These are phyloP conservation scores for Peronospora tabacina DNA, from an alignment of 352 stramenopile species.

Conservation along the genomic window DNA sequence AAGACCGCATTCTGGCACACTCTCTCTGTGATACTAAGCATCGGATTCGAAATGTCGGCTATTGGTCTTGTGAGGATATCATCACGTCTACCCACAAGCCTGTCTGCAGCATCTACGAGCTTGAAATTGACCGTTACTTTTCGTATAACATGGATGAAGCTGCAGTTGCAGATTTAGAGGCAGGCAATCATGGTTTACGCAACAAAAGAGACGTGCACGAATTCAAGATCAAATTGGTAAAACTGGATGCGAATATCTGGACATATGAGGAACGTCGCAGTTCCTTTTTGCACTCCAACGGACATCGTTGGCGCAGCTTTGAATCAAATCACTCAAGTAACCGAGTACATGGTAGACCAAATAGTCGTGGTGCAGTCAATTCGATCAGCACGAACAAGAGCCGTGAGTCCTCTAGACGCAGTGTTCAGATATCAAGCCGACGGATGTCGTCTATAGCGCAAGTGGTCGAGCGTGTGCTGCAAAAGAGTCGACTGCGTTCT, in stretches of 20 bases:
- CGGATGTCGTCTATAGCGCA: conserved; percentile 31
- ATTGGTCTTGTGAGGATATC: conserved; percentile 65
- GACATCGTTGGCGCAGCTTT: conserved; percentile 21
- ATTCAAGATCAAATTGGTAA: conserved; percentile 65
- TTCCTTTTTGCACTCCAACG: conserved; percentile 15
- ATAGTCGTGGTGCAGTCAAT: conserved; percentile 22
- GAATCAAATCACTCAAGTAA: conserved; percentile 31
- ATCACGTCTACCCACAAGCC: conserved; percentile 65
- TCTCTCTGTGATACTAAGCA: conserved; percentile 58
- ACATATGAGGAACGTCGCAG: conserved; percentile 39
- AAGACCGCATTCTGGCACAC: conserved; percentile 64
- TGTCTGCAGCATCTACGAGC: conserved; percentile 61
- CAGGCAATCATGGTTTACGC: conserved; percentile 42
- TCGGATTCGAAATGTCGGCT: conserved; percentile 44
- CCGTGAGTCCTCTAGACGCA: conserved; percentile 27
- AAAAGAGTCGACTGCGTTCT: conserved; percentile 29
- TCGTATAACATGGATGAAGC: conserved; percentile 60
- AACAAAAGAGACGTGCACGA: conserved; percentile 59
- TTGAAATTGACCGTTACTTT: conserved; percentile 70
- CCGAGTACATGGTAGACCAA: conserved; percentile 21
- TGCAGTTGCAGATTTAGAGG: conserved; percentile 32
- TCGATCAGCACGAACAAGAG: conserved; percentile 34
- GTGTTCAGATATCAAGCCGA: conserved; percentile 22
- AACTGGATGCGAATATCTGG: conserved; percentile 75
- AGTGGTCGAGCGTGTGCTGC: conserved; percentile 27